A percentile compares a stretch with the other conserved stretches of the same genome.
Conservation (phyloP, 1,139 yeast species). For the Lodderomyces oxycetoniae region DNA sequence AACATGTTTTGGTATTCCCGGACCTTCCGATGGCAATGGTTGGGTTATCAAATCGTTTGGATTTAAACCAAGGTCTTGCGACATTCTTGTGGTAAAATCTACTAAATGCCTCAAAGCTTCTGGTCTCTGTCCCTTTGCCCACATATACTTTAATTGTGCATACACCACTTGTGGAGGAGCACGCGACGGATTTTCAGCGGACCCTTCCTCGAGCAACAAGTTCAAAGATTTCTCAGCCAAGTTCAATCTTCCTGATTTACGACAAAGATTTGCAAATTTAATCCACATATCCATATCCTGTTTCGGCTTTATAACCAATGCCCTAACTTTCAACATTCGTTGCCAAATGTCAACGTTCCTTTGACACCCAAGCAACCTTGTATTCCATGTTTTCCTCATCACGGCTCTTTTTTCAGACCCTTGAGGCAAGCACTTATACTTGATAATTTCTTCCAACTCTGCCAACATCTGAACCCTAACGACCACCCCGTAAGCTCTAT, state of each 20-base stretch:
- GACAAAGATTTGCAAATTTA: slow-evolving; percentile 90
- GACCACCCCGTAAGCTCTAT: slow-evolving; percentile 94
- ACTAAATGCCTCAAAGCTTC: slow-evolving; percentile 84
- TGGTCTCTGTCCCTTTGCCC: slow-evolving; percentile 89
- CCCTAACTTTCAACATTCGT: slow-evolving; percentile 87
- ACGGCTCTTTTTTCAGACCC: slow-evolving; percentile 72
- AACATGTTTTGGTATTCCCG: slow-evolving; percentile 71
- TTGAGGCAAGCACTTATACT: slow-evolving; percentile 78
- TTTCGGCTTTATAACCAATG: slow-evolving; percentile 88
- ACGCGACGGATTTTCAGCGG: slow-evolving; percentile 59
- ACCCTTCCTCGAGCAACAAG: slow-evolving; percentile 61
- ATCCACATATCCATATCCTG: slow-evolving; percentile 99
- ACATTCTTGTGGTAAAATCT: slow-evolving; percentile 88
- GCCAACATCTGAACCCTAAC: slow-evolving; percentile 97
- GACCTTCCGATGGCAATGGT: slow-evolving; percentile 73
- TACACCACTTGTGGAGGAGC: slow-evolving; percentile 96
- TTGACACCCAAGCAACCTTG: slow-evolving; percentile 87
- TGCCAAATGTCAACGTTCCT: slow-evolving; percentile 98
- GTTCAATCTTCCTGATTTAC: slow-evolving; percentile 89
- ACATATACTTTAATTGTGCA: slow-evolving; percentile 93
- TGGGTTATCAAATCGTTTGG: slow-evolving; percentile 80
- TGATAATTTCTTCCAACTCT: slow-evolving; percentile 90
- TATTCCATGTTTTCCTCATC: slow-evolving; percentile 92
- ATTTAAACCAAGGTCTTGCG: slow-evolving; percentile 77
- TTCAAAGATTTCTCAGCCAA: slow-evolving; percentile 90